Conservation (phyloP, 2,329 filamentous ascomycete species). For the Akanthomyces muscarius region DNA sequence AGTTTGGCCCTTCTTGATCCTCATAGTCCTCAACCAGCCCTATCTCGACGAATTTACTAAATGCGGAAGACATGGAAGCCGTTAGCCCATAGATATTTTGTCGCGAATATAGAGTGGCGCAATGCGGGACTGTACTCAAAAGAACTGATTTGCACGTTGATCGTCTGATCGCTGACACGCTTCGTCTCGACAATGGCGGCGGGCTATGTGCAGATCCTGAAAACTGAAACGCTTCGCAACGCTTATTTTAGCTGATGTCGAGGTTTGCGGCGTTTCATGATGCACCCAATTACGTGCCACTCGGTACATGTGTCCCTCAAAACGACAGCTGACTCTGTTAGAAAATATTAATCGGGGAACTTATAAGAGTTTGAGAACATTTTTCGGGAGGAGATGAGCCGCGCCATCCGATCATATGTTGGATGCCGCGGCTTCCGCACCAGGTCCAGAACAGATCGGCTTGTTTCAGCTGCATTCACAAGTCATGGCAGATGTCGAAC, state of each 20-base stretch:
- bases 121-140: background rate
- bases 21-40: too few species aligned
- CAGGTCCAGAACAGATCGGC: background rate
- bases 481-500: background rate
- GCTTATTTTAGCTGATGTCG: background rate
- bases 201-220: background rate
- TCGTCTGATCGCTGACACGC: conserved; percentile 6
- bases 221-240: background rate
- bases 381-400: background rate
- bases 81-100: background rate
- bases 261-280: conserved; percentile 1
- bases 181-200: background rate
- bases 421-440: background rate
- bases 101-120: background rate
- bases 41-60: too few species aligned
- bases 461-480: background rate
- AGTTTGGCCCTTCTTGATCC: too few species aligned
- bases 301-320: background rate
- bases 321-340: background rate
- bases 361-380: too few species aligned
- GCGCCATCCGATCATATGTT: background rate
- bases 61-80: background rate
- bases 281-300: background rate
- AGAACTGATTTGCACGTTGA: background rate
- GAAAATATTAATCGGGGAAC: background rate